A percentile compares a stretch with the other conserved stretches of the same genome.
These are phyloP conservation scores for Leccinum subgranulosum DNA, from an alignment of 768 basidiomycete species.

Conservation along the genomic window DNA sequence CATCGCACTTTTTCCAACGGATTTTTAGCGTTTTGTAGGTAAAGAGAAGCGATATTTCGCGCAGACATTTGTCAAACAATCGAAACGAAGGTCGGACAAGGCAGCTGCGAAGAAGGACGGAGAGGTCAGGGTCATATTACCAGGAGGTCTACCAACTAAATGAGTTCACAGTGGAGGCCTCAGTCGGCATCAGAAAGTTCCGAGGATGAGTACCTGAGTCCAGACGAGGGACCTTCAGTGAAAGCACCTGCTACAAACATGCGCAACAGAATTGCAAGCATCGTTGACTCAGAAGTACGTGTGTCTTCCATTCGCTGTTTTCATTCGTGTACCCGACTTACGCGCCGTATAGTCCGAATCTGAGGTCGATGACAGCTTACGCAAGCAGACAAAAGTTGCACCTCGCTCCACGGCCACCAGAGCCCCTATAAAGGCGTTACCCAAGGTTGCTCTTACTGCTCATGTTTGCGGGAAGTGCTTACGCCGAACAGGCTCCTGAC, in stretches of 20 bases:
- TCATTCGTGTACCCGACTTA: not conserved
- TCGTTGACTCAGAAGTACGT: slow-evolving; percentile 15
- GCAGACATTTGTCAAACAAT: slow-evolving; percentile 23
- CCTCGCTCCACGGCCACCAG: slow-evolving; percentile 1
- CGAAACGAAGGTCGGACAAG: slow-evolving; percentile 16
- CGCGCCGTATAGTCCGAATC: slow-evolving; percentile 16
- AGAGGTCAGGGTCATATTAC: slow-evolving; percentile 11
- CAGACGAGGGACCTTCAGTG: slow-evolving; percentile 1
- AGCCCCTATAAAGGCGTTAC: not conserved
- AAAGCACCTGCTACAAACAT: slow-evolving; percentile 1
- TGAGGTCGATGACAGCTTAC: slow-evolving; percentile 5
- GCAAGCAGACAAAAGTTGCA: not conserved
- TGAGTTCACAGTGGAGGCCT: slow-evolving; percentile 12
- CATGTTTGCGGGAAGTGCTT: not conserved
- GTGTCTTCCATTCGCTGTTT: not conserved
- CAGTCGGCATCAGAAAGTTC: slow-evolving; percentile 14
- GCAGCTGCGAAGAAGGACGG: slow-evolving; percentile 16
- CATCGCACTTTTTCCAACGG: not conserved
- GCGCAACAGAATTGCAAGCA: slow-evolving; percentile 1
- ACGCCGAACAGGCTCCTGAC: not conserved
- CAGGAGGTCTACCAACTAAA: not conserved
- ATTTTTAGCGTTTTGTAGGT: slow-evolving; percentile 23
- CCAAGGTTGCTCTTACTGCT: slow-evolving; percentile 12
- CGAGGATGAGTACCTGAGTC: slow-evolving; percentile 7
- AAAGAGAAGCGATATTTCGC: slow-evolving; percentile 39